Evolutionary conservation across 2,329 filamentous ascomycete genomes (phyloP).

Genomic region (Neoascochyta sp.): DNA sequence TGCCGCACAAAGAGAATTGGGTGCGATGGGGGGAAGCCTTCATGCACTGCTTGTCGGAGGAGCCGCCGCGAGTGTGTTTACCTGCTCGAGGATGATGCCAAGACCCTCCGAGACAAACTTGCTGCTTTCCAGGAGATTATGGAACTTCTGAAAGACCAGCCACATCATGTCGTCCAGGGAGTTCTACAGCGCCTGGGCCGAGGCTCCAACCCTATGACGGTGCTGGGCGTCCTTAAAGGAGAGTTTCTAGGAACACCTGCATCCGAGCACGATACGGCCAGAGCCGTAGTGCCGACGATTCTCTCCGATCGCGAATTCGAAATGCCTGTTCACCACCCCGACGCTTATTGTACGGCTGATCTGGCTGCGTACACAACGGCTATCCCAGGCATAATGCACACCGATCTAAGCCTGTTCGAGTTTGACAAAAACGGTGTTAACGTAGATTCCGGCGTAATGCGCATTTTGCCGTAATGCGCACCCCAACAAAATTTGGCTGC

Average conservation of each 20-base stretch:
- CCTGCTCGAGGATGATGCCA: constrained; percentile 8
- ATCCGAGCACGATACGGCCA: constrained; percentile 8
- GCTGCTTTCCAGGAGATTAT: constrained; percentile 7
- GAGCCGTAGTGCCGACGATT: constrained; percentile 7
- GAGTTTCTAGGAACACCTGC: constrained; percentile 2
- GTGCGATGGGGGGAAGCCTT: constrained; percentile 8
- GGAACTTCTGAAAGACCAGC: constrained; percentile 4
- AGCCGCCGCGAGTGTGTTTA: constrained; percentile 9
- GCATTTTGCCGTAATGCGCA: too few relatives aligned
- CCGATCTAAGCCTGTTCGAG: too few relatives aligned
- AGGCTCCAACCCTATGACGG: constrained; percentile 5
- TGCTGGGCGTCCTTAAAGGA: constrained; percentile 8
- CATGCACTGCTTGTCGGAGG: constrained; percentile 9
- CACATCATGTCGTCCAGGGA: constrained; percentile 7
- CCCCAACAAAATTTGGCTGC: too few relatives aligned
- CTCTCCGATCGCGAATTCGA: constrained; percentile 12
- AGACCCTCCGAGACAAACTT: constrained; percentile 9
- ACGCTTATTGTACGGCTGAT: constrained; percentile 7
- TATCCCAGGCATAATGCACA: too few relatives aligned
- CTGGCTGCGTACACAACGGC: too few relatives aligned
- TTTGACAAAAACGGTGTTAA: too few relatives aligned
- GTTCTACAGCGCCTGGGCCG: constrained; percentile 6
- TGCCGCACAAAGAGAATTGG: constrained; percentile 11
- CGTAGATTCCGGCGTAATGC: too few relatives aligned
- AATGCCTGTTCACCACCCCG: constrained; percentile 8